Evolutionary conservation across 78 protist species (phyloP), one percentile per base, ranked within the genome.

Genomic region (Dictyostelium capitatum): DNA sequence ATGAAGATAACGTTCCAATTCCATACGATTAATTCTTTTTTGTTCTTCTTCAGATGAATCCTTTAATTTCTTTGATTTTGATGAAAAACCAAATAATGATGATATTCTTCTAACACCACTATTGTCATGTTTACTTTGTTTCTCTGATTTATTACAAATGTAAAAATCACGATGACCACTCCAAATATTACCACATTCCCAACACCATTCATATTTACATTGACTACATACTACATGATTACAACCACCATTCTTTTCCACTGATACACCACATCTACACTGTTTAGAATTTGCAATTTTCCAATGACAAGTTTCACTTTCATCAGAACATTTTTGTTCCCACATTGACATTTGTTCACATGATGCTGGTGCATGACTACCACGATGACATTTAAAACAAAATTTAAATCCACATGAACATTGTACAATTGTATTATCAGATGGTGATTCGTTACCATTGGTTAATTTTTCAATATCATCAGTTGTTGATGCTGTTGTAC

Each of bases 181-280:
- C 95, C 95, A 91, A 6, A 74, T 11, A 0, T 57, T 47, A 6
- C 56, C 5, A 48, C 97, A 96, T 30, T 79, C 47, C 96, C 97
- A 96, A 67, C 96, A 95, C 91, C 94, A 95, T 25, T 95, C 94
- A 37, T 57, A 53, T 19, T 64, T 43, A 70, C 97, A 96, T 11
- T 77, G 65, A 19, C 57, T 5, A 51, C 97, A 96, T 3, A 73
- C 83, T 50, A 96, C 91, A 53, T 96, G 97, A 51, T 70, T 94
- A 74, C 97, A 96, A 20, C 97, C 97, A 43, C 96, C 96, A 64
- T 90, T 90, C 85, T 96, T 96, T 72, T 94, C 96, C 19, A 93
- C 82, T 1, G 83, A 32, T 3, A 54, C 79, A 3, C 17, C 4
- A 57, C 97, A 96, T 50, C 65, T 72, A 69, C 97, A 96, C 32